Base-by-base conservation (phyloP, 2,329 filamentous ascomycete species). In the Diaporthe capsici region DNA sequence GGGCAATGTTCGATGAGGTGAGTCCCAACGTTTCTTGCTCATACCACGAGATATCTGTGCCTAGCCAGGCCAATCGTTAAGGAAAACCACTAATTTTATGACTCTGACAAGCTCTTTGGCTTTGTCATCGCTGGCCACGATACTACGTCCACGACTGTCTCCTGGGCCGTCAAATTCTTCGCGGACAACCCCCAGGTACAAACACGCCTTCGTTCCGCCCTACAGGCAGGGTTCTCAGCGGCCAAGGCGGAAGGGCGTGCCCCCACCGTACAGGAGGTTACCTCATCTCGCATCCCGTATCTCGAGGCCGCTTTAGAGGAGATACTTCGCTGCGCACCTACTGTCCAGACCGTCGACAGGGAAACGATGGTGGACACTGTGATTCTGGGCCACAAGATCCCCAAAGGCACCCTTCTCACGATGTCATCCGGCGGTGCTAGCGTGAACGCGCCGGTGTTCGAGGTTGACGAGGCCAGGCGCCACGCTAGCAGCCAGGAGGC, bases 301-400 rank as follows among this genome's bases (percentile, higher is more conserved):
- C 80, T 88, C 1, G 84, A 87, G 75, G 86, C 86, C 68, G 82
- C 87, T 22, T 86, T 84, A 80, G 84, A 84, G 73, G 86, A 88
- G 78, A 84, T 84, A 0, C 82, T 88, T 1, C 85, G 86, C 51
- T 85, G 83, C 80, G 86, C 87, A 75, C 84, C 86, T 1, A 84
- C 86, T 2, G 86, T 87, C 68, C 85, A 85, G 34, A 84, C 84
- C 82, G 86, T 84, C 2, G 84, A 87, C 10, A 83, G 86, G 5
- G 81, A 87, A 76, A 82, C 84, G 0, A 58, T 85, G 34, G 79
- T 77, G 2, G 84, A 86, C 37, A 84, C 86, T 74, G 78, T 75
- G 8, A 78, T 88, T 1, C 83, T 83, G 2, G 81, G 81, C 0
- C 86, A 86, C 80, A 79, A 81, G 57, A 79, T 88, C 0, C 86